Base-by-base conservation (phyloP, 176 grass and related monocot genomes). In the Eragrostis curvula region DNA sequence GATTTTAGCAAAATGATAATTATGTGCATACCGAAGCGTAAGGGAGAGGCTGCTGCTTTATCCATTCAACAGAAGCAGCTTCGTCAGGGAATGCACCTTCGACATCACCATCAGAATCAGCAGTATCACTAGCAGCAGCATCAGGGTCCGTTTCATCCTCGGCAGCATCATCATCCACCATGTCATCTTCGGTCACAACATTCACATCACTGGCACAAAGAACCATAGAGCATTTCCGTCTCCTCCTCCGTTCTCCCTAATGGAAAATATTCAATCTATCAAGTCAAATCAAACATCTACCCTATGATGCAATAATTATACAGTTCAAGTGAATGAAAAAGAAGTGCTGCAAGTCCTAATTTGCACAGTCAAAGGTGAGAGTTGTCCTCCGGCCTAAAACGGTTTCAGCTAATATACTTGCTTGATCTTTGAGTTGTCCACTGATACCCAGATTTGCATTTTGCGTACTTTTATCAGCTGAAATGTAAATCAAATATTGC, bases 31-130 rank as follows among this genome's bases (percentile, higher is more conserved):
- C 92, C 55, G 42, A 52, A 47, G 92, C 62, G 68, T 94, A 94
- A 47, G 92, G 92, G 55, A 86, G 92, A 59, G 86, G 92, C 41
- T 87, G 87, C 71, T 87, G 86, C 68, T 91, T 79, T 67, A 94
- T 84, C 49, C 78, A 87, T 41, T 66, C 62, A 63, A 66, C 42
- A n/a, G 84, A 36, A 73, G 21, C 6, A 57, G 11, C 72, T 15
- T 86, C 66, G 17, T 77, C 79, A 23, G 58, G 66, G n/a, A 21
- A 40, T 25, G 67, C 75, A 61, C 79, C 24, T 27, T 55, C 30
- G 0, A n/a, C 3, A 9, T 44, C 83, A 20, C 21, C 57, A 24
- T 23, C 9, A 4, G 62, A 21, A 1, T 41, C 27, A 15, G 12
- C 39, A 3, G 21, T 0, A 9, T 66, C 48, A 15, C 57, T 41